A percentile compares a stretch with the other conserved stretches of the same genome.
Evolutionary conservation across 495 filamentous ascomycete species (phyloP).

Genomic region (Aspergillus nanangensis): DNA sequence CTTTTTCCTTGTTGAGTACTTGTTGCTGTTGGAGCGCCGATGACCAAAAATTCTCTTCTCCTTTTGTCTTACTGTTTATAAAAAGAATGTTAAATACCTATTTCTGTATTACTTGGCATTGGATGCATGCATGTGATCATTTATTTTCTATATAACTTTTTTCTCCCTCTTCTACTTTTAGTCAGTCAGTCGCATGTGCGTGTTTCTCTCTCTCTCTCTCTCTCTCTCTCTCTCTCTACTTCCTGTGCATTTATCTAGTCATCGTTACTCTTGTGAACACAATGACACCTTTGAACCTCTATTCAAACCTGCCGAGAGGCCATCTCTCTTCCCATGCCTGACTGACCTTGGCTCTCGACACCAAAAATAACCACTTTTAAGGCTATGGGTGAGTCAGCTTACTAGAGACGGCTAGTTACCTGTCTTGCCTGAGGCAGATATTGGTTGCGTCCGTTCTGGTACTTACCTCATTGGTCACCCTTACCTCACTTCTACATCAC

Average conservation of each 20-base stretch:
- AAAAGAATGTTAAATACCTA: slow-evolving; percentile 16
- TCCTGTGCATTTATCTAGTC: background rate
- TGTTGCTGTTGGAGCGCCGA: too few relatives aligned
- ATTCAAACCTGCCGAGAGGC: too few relatives aligned
- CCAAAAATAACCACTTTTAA: background rate
- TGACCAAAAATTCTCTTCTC: slow-evolving; percentile 10
- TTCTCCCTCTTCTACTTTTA: background rate
- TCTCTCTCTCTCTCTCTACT: background rate
- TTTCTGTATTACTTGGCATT: slow-evolving; percentile 5
- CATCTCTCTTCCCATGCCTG: too few relatives aligned
- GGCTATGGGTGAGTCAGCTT: background rate
- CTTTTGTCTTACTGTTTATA: slow-evolving; percentile 10
- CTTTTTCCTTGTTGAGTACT: slow-evolving; percentile 9
- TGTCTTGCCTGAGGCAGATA: too few relatives aligned
- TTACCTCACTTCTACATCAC: too few relatives aligned
- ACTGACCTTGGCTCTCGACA: too few relatives aligned
- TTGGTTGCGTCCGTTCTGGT: too few relatives aligned
- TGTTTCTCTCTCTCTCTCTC: background rate
- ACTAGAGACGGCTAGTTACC: background rate
- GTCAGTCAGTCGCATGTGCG: too few relatives aligned
- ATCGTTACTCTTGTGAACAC: too few relatives aligned
- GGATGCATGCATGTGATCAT: too few relatives aligned
- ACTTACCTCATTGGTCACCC: too few relatives aligned
- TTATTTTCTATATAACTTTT: slow-evolving; percentile 3
- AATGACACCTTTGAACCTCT: too few relatives aligned